Percentiles rank a stretch among this genome's conserved stretches.
Evolutionary conservation across 257 asterid genomes (phyloP).

Genomic region (Nicotiana sylvestris): DNA sequence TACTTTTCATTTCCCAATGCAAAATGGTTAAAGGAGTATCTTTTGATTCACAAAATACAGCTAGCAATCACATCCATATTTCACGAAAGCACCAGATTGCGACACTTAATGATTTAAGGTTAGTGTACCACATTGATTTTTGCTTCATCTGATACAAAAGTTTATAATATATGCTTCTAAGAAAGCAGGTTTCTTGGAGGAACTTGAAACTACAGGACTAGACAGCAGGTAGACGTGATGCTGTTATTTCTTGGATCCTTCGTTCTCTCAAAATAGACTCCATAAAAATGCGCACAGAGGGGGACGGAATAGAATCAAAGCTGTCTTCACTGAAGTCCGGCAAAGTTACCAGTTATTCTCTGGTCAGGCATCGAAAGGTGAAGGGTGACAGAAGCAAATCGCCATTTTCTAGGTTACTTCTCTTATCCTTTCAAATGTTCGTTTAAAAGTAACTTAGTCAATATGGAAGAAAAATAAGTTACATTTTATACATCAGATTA

Average conservation of each 20-base stretch:
- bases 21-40: background rate
- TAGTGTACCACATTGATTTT: background rate
- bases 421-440: background rate
- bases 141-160: slow-evolving; percentile 1
- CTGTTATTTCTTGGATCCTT: slow-evolving; percentile 3
- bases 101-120: background rate
- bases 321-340: background rate
- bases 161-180: background rate
- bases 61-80: background rate
- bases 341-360: background rate
- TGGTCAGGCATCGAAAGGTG: background rate
- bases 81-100: background rate
- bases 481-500: background rate
- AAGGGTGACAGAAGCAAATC: background rate
- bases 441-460: background rate
- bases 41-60: slow-evolving; percentile 5
- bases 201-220: background rate
- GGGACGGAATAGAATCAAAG: background rate
- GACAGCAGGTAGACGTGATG: background rate
- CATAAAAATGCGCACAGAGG: background rate
- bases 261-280: background rate
- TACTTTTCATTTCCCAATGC: background rate
- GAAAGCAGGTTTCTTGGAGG: slow-evolving; percentile 1
- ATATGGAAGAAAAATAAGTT: background rate
- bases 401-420: background rate